A percentile compares a stretch with the other conserved stretches of the same genome.
These are phyloP conservation scores for Dittrichia graveolens DNA, from an alignment of 129 eudicot genomes.

Conservation along the genomic window DNA sequence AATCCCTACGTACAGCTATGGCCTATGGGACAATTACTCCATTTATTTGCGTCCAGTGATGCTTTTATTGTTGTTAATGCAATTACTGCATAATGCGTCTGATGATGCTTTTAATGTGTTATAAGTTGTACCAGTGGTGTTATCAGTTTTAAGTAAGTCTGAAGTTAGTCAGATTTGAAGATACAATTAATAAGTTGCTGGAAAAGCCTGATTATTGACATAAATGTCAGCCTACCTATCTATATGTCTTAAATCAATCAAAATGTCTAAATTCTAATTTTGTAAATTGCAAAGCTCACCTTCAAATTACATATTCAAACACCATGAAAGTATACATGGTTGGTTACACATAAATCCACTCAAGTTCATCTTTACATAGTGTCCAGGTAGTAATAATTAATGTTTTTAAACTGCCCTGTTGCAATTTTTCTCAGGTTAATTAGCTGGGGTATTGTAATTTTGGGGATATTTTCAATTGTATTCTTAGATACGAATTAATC, in stretches of 20 bases:
- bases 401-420: background rate
- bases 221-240: background rate
- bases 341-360: background rate
- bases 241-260: background rate
- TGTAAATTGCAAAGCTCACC: background rate
- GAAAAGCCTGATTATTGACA: background rate
- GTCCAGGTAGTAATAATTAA: background rate
- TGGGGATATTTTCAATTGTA: background rate
- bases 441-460: conserved; percentile 6
- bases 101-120: conserved; percentile 14
- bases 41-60: background rate
- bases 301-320: background rate
- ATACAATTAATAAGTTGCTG: background rate
- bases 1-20: conserved; percentile 14
- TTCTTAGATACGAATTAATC: background rate
- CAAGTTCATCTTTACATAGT: background rate
- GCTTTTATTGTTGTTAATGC: conserved; percentile 9
- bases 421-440: background rate
- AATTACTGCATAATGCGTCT: background rate
- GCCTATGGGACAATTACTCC: background rate
- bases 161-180: no score
- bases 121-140: conserved; percentile 1
- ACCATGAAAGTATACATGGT: no score
- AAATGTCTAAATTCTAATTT: background rate
- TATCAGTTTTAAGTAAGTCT: background rate